phyloP scores from a whole-genome alignment of 2,329 filamentous ascomycete species.

The Botrytis hyacinthi region DNA sequence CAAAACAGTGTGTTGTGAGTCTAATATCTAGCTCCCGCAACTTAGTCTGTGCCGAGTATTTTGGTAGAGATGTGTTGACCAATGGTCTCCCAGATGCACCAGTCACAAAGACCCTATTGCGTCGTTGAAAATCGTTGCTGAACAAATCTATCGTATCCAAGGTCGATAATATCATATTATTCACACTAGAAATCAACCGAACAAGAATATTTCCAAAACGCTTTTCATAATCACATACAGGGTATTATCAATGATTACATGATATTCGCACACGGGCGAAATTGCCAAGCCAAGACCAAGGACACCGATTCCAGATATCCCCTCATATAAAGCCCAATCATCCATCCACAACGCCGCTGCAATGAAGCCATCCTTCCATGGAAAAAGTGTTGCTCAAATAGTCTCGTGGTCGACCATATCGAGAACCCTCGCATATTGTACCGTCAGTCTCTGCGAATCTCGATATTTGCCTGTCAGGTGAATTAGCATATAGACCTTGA shows the following conservation, averaged over 20 bases:
- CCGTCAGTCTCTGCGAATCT: slow-evolving; percentile 89
- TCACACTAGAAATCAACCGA: neutral
- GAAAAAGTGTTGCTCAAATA: neutral
- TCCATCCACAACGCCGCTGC: slow-evolving; percentile 11
- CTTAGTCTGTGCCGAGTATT: neutral
- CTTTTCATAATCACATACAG: slow-evolving; percentile 10
- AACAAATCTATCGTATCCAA: neutral
- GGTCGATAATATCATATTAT: neutral
- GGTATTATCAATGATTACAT: slow-evolving; percentile 17
- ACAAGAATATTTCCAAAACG: neutral
- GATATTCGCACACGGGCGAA: neutral
- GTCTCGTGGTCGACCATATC: slow-evolving; percentile 49
- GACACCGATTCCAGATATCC: slow-evolving; percentile 4
- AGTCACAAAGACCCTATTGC: neutral
- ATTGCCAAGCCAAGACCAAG: slow-evolving; percentile 4
- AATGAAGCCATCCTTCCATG: slow-evolving; percentile 11
- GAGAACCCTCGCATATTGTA: slow-evolving; percentile 86
- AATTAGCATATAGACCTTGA: slow-evolving; percentile 23
- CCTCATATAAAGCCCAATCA: neutral
- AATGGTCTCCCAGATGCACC: neutral
- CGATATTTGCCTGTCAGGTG: slow-evolving; percentile 76
- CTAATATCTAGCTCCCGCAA: slow-evolving; percentile 5
- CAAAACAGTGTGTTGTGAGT: neutral
- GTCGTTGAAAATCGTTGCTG: neutral
- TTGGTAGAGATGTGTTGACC: neutral